These are phyloP conservation scores for Saccharomycopsis babjevae DNA, from an alignment of 805 yeast species.

Conservation along the genomic window DNA sequence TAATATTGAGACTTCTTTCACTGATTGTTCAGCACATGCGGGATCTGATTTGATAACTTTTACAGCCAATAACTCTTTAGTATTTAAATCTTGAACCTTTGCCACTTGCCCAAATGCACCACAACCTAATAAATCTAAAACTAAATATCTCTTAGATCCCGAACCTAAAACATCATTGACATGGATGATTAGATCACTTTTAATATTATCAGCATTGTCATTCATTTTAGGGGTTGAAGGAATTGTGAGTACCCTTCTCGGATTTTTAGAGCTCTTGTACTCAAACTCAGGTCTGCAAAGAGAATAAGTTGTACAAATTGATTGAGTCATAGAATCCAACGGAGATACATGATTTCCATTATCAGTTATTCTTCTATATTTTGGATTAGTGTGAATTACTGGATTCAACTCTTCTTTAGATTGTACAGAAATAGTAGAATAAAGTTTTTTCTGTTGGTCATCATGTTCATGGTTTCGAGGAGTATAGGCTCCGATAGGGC, in stretches of 20 bases:
- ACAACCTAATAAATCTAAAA: slow-evolving; percentile 83
- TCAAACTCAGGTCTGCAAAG: slow-evolving; percentile 79
- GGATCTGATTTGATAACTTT: slow-evolving; percentile 90
- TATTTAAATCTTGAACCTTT: slow-evolving; percentile 48
- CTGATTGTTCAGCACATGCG: slow-evolving; percentile 81
- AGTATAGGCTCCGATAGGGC: not conserved
- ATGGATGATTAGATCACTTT: slow-evolving; percentile 82
- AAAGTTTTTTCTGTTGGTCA: not conserved
- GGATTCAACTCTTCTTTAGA: slow-evolving; percentile 51
- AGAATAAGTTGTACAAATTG: slow-evolving; percentile 68
- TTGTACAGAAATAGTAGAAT: slow-evolving; percentile 22
- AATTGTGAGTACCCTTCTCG: slow-evolving; percentile 84
- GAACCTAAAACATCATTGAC: slow-evolving; percentile 92
- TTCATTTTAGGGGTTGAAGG: slow-evolving; percentile 77
- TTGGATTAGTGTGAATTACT: slow-evolving; percentile 47
- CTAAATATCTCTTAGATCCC: slow-evolving; percentile 78
- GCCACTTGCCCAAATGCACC: slow-evolving; percentile 99
- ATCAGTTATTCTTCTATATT: slow-evolving; percentile 59
- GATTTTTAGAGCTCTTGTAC: slow-evolving; percentile 78
- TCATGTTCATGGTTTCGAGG: not conserved
- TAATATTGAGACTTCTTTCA: slow-evolving; percentile 79
- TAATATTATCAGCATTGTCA: slow-evolving; percentile 80
- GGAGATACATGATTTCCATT: slow-evolving; percentile 66
- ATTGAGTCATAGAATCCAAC: slow-evolving; percentile 63
- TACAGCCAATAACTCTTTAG: slow-evolving; percentile 86